phyloP scores from a whole-genome alignment of 495 filamentous ascomycete genomes.

The Xylaria palmicola region DNA sequence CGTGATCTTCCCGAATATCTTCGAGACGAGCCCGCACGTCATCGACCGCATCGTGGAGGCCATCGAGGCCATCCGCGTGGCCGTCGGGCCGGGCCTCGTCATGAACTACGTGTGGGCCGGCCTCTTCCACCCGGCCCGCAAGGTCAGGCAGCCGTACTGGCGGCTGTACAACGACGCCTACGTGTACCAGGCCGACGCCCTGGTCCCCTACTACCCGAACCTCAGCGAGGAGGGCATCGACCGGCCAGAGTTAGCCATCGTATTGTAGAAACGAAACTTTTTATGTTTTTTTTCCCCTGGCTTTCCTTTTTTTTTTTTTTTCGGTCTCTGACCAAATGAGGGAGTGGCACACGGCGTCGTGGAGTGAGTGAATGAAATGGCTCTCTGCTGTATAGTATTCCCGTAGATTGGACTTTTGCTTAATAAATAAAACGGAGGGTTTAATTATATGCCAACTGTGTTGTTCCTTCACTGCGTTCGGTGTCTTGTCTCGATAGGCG shows the following conservation, averaged over 20 bases:
- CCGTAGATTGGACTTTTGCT: too few relatives aligned
- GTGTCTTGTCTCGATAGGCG: too few relatives aligned
- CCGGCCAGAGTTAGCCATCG: slow-evolving; percentile 77
- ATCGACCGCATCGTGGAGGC: slow-evolving; percentile 97
- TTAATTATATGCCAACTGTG: too few relatives aligned
- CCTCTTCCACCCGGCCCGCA: slow-evolving; percentile 92
- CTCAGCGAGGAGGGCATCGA: slow-evolving; percentile 73
- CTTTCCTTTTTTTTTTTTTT: background rate
- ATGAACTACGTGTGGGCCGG: slow-evolving; percentile 99
- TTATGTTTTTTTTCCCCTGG: too few relatives aligned
- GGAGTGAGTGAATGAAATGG: too few relatives aligned
- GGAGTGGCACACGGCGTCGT: slow-evolving; percentile 12
- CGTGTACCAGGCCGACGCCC: slow-evolving; percentile 86
- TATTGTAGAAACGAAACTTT: slow-evolving; percentile 72
- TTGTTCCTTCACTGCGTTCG: too few relatives aligned
- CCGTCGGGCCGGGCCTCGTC: slow-evolving; percentile 83
- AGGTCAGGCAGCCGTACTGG: slow-evolving; percentile 93
- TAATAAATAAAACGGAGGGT: too few relatives aligned
- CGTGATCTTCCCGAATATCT: slow-evolving; percentile 93
- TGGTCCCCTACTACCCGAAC: slow-evolving; percentile 93
- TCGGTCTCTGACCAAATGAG: background rate
- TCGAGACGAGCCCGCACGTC: slow-evolving; percentile 97
- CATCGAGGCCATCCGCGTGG: slow-evolving; percentile 93
- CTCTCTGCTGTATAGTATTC: too few relatives aligned
- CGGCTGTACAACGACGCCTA: slow-evolving; percentile 96